Conservation (phyloP, 1,284 basidiomycete species). For the Leccinum ponderosum region DNA sequence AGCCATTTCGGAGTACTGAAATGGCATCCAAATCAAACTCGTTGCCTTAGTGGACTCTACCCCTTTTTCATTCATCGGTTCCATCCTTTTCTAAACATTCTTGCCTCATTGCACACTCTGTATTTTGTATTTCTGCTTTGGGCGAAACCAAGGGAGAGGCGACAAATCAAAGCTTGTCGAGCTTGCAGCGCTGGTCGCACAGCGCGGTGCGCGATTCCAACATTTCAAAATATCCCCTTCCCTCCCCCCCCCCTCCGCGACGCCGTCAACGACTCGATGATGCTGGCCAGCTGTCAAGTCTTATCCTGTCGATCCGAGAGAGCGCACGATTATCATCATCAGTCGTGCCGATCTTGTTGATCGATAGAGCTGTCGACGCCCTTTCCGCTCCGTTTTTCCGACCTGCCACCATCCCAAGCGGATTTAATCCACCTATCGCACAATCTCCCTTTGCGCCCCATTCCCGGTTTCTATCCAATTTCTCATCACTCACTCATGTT, state of each 20-base stretch:
- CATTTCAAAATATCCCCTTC: background rate
- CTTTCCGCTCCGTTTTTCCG: conserved; percentile 17
- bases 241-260: conserved; percentile 12
- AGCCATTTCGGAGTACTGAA: conserved; percentile 52
- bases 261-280: conserved; percentile 46
- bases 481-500: conserved; percentile 22
- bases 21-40: conserved; percentile 15
- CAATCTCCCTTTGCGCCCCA: conserved; percentile 28
- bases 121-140: conserved; percentile 38
- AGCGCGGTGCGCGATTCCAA: conserved; percentile 30
- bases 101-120: conserved; percentile 34
- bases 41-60: conserved; percentile 24
- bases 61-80: conserved; percentile 23
- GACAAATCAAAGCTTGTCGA: conserved; percentile 22
- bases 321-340: conserved; percentile 22
- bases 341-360: conserved; percentile 40
- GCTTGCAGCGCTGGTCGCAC: conserved; percentile 36
- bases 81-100: conserved; percentile 33
- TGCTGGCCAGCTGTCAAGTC: conserved; percentile 39
- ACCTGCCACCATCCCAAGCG: conserved; percentile 19
- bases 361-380: conserved; percentile 32
- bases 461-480: conserved; percentile 15
- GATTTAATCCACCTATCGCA: conserved; percentile 24
- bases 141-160: conserved; percentile 31
- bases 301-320: conserved; percentile 27